These are phyloP conservation scores for Taphrina populina DNA, from an alignment of 1,139 yeast genomes.

Conservation along the genomic window DNA sequence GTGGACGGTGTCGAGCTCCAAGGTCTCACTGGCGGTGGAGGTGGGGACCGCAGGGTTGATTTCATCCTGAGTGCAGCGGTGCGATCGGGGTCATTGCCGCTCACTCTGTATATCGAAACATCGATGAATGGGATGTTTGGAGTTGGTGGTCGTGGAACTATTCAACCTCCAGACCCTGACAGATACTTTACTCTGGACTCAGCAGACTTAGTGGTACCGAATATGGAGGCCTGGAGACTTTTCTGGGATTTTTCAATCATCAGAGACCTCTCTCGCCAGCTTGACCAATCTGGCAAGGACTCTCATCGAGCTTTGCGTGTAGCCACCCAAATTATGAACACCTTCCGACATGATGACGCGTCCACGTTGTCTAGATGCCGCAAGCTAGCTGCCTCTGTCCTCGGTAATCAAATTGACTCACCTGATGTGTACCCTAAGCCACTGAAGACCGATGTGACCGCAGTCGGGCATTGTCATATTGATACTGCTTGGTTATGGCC, in stretches of 20 bases:
- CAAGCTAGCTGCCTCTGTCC: conserved; percentile 59
- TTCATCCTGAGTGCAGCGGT: conserved; percentile 58
- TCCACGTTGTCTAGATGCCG: conserved; percentile 61
- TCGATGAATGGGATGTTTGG: conserved; percentile 97
- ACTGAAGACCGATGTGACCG: conserved; percentile 57
- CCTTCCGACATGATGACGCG: conserved; percentile 61
- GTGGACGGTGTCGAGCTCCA: conserved; percentile 67
- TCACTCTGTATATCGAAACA: conserved; percentile 71
- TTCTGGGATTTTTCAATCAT: conserved; percentile 82
- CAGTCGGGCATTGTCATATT: conserved; percentile 92
- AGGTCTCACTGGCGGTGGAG: conserved; percentile 77
- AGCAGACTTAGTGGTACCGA: conserved; percentile 81
- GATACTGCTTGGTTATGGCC: conserved; percentile 88
- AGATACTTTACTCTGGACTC: conserved; percentile 63
- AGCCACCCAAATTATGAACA: conserved; percentile 76
- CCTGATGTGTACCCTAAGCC: conserved; percentile 57
- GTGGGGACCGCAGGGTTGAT: conserved; percentile 54
- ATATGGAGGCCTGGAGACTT: conserved; percentile 73
- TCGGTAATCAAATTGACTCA: conserved; percentile 66
- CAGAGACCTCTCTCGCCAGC: conserved; percentile 86
- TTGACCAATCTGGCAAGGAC: conserved; percentile 72
- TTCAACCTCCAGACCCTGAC: conserved; percentile 66
- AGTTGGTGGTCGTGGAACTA: conserved; percentile 57
- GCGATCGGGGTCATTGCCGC: conserved; percentile 46
- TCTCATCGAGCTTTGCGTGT: conserved; percentile 77